These are phyloP conservation scores for Bipolaris victoriae DNA, from an alignment of 2,329 filamentous ascomycete species.

Conservation along the genomic window DNA sequence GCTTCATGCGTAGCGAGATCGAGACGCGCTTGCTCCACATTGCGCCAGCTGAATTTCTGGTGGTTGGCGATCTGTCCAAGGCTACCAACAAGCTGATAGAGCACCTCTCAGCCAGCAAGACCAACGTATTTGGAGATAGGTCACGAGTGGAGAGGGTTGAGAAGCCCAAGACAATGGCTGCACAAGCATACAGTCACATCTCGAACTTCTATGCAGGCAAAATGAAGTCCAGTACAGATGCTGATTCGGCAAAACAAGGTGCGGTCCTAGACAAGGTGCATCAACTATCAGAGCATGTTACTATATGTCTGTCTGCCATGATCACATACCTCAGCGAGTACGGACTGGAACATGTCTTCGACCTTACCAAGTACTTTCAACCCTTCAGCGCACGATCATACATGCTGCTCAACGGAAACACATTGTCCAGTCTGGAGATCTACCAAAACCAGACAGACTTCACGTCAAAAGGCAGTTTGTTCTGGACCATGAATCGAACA, in stretches of 20 bases:
- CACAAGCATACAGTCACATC: slow-evolving; percentile 86
- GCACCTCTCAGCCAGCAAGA: slow-evolving; percentile 85
- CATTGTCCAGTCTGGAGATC: slow-evolving; percentile 89
- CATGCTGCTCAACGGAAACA: slow-evolving; percentile 96
- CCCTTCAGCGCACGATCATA: slow-evolving; percentile 93
- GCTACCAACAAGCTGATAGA: slow-evolving; percentile 91
- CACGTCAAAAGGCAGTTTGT: slow-evolving; percentile 82
- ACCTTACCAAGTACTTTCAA: slow-evolving; percentile 95
- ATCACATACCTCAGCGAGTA: slow-evolving; percentile 92
- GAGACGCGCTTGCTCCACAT: slow-evolving; percentile 96
- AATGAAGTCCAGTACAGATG: slow-evolving; percentile 61
- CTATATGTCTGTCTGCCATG: slow-evolving; percentile 93
- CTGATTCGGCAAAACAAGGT: slow-evolving; percentile 47
- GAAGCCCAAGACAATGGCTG: slow-evolving; percentile 79
- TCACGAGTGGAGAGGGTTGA: slow-evolving; percentile 82
- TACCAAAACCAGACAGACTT: slow-evolving; percentile 95
- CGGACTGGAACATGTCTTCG: slow-evolving; percentile 91
- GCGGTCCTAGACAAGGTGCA: slow-evolving; percentile 85
- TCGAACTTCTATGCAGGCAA: slow-evolving; percentile 91
- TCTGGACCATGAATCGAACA: slow-evolving; percentile 95
- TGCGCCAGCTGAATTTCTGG: slow-evolving; percentile 90
- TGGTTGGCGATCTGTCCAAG: slow-evolving; percentile 88
- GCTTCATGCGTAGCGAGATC: slow-evolving; percentile 95
- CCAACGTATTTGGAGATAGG: slow-evolving; percentile 89
- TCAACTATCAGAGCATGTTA: slow-evolving; percentile 82